Conservation (phyloP, 352 stramenopile genomes). For the Globisporangium nagaii region DNA sequence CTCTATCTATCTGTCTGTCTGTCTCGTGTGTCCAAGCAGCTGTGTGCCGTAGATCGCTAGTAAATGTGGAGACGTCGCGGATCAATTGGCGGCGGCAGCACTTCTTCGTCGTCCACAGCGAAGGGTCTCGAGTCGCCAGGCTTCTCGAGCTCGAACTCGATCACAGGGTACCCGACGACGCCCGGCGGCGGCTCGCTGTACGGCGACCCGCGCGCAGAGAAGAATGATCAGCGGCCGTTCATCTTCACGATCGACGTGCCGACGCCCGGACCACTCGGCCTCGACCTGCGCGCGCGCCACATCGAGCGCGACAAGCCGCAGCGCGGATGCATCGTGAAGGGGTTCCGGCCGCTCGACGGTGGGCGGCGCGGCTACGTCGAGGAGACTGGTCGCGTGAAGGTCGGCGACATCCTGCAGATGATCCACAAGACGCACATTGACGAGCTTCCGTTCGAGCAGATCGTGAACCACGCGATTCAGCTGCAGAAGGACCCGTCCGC, state of each 20-base stretch:
- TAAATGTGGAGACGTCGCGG: conserved; percentile 55
- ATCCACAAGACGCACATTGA: conserved; percentile 77
- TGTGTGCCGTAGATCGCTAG: background rate
- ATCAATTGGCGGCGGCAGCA: conserved; percentile 33
- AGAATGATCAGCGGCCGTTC: conserved; percentile 40
- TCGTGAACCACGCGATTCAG: conserved; percentile 72
- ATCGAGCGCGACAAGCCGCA: conserved; percentile 73
- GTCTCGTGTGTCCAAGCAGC: background rate
- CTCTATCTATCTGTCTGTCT: background rate
- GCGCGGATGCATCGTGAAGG: conserved; percentile 72
- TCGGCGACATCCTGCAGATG: conserved; percentile 73
- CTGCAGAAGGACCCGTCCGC: conserved; percentile 58
- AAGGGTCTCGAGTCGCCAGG: conserved; percentile 10
- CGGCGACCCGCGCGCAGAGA: conserved; percentile 38
- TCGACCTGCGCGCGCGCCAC: conserved; percentile 67
- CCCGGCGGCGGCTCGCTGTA: conserved; percentile 34
- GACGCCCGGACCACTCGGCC: conserved; percentile 51
- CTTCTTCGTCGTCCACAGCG: conserved; percentile 10
- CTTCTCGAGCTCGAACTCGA: conserved; percentile 23
- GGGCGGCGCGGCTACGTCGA: conserved; percentile 64
- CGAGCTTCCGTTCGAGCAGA: conserved; percentile 81
- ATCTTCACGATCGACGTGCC: conserved; percentile 77
- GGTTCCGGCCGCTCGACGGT: conserved; percentile 54
- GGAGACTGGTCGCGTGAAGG: conserved; percentile 63
- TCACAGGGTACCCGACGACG: conserved; percentile 29